A percentile compares a stretch with the other conserved stretches of the same genome.
Evolutionary conservation across 306 rosid species (phyloP).

Genomic region (Malus sylvestris): DNA sequence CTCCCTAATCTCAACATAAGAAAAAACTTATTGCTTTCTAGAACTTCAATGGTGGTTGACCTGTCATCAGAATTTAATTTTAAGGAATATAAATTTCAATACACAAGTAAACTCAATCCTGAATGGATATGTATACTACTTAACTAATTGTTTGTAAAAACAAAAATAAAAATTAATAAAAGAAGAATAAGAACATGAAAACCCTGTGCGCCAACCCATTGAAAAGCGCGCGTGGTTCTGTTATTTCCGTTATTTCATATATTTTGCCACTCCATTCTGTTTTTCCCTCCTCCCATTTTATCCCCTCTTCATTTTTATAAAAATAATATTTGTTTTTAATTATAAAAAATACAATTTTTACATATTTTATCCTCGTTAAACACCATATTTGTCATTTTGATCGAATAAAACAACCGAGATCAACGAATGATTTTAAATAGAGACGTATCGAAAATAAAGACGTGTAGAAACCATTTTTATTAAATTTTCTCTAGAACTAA

Average conservation of each 20-base stretch:
- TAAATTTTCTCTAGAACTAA: background rate
- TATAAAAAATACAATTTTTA: no score
- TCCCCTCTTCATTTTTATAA: background rate
- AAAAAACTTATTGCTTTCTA: background rate
- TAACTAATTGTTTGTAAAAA: background rate
- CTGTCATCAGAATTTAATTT: background rate
- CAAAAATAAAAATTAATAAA: background rate
- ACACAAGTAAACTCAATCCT: background rate
- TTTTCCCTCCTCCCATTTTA: background rate
- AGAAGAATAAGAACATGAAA: background rate
- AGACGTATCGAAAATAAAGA: no score
- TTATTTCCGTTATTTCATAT: slow-evolving; percentile 29
- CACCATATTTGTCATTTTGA: no score
- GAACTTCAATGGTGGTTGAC: background rate
- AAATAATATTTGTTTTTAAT: no score
- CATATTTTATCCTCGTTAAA: background rate
- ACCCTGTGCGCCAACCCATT: background rate
- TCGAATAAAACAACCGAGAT: no score
- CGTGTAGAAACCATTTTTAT: no score
- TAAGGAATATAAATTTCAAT: background rate
- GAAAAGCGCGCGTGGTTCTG: slow-evolving; percentile 47
- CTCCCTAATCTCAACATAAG: no score
- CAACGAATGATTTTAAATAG: no score
- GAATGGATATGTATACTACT: background rate
- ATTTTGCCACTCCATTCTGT: slow-evolving; percentile 13